Conservation (phyloP, 768 basidiomycete genomes). For the Trametes gibbosa region DNA sequence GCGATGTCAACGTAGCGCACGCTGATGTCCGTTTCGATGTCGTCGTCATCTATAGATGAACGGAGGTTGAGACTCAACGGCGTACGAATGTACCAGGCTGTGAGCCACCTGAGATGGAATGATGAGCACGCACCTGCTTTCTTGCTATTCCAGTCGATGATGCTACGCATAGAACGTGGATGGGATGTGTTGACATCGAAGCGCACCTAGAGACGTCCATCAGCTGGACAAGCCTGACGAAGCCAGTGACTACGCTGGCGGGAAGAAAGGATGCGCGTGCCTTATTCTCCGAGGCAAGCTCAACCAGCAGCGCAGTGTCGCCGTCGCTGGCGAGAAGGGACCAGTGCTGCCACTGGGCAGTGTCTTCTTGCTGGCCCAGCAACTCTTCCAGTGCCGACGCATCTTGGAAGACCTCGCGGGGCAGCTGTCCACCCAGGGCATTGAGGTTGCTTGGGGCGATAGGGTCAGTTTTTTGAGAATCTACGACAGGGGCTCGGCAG, state of each 20-base stretch:
- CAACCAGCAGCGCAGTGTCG: slow-evolving; percentile 70
- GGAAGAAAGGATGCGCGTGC: slow-evolving; percentile 35
- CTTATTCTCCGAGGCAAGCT: slow-evolving; percentile 81
- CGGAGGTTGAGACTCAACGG: not conserved
- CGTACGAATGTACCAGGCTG: too few relatives aligned
- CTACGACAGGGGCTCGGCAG: not conserved
- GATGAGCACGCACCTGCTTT: slow-evolving; percentile 59
- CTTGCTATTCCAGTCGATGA: slow-evolving; percentile 84
- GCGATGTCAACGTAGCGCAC: slow-evolving; percentile 37
- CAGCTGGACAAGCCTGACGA: not conserved
- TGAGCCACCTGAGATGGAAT: not conserved
- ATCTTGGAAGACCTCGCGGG: slow-evolving; percentile 68
- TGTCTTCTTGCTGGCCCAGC: slow-evolving; percentile 39
- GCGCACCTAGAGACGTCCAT: slow-evolving; percentile 50
- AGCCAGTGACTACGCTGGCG: not conserved
- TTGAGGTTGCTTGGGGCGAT: slow-evolving; percentile 56
- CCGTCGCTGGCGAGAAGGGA: slow-evolving; percentile 77
- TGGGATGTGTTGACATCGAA: slow-evolving; percentile 68
- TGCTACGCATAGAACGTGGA: slow-evolving; percentile 51
- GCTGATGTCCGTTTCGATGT: slow-evolving; percentile 69
- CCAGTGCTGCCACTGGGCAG: slow-evolving; percentile 64
- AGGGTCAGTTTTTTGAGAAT: too few relatives aligned
- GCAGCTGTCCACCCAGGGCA: slow-evolving; percentile 60
- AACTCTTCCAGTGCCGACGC: slow-evolving; percentile 62
- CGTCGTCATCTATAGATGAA: slow-evolving; percentile 64